A percentile compares a stretch with the other conserved stretches of the same genome.
Evolutionary conservation across 1,284 basidiomycete species (phyloP).

Genomic region (Limonomyces culmigenus): DNA sequence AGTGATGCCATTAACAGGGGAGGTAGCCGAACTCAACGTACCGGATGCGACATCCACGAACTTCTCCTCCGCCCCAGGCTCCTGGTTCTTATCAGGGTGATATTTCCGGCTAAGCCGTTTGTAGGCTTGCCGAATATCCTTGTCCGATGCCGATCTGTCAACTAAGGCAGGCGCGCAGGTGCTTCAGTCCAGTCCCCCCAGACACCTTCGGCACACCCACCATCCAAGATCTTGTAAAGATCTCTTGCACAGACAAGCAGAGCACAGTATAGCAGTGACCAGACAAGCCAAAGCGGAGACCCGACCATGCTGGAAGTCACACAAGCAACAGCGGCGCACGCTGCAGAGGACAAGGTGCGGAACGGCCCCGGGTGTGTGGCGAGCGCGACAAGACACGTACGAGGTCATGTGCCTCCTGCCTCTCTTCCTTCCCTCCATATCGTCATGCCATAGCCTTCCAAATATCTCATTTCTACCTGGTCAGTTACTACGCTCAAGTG

Average conservation of each 20-base stretch:
- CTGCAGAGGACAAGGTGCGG: too few relatives aligned
- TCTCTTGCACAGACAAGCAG: slow-evolving; percentile 42
- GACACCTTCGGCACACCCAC: slow-evolving; percentile 30
- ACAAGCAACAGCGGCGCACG: too few relatives aligned
- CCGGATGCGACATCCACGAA: slow-evolving; percentile 85
- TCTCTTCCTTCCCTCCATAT: too few relatives aligned
- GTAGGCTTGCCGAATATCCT: slow-evolving; percentile 84
- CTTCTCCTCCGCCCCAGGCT: slow-evolving; percentile 62
- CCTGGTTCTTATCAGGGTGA: slow-evolving; percentile 91
- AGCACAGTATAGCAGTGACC: slow-evolving; percentile 21
- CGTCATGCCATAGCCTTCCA: too few relatives aligned
- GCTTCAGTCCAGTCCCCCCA: slow-evolving; percentile 14
- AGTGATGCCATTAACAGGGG: neutral
- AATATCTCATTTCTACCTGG: too few relatives aligned
- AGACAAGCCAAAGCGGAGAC: neutral
- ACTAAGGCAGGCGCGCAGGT: slow-evolving; percentile 26
- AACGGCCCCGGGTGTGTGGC: too few relatives aligned
- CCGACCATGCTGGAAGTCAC: neutral
- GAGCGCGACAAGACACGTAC: too few relatives aligned
- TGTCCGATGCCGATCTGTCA: slow-evolving; percentile 62
- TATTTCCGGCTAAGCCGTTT: slow-evolving; percentile 79
- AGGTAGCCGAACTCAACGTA: slow-evolving; percentile 17
- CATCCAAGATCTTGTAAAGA: slow-evolving; percentile 59
- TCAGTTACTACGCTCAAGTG: too few relatives aligned
- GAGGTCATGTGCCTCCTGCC: too few relatives aligned